Conservation (phyloP, 306 rosid genomes). For the Cucurbita moschata region DNA sequence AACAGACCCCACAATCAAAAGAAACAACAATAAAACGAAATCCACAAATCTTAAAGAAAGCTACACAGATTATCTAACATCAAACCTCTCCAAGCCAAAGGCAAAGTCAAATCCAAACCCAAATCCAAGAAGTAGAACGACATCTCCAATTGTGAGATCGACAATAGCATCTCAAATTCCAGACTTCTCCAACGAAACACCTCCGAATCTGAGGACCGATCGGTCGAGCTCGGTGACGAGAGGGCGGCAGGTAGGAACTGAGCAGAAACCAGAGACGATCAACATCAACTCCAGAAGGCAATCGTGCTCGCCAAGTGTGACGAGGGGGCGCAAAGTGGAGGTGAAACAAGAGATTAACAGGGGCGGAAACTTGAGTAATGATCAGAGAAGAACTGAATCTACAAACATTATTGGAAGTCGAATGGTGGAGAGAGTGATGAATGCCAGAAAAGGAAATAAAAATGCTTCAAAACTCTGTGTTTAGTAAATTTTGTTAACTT, state of each 20-base stretch:
- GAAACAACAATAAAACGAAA: slow-evolving; percentile 6
- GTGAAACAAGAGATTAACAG: slow-evolving; percentile 5
- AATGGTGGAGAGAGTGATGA: slow-evolving; percentile 69
- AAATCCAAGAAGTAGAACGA: slow-evolving; percentile 26
- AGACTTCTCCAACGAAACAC: slow-evolving; percentile 35
- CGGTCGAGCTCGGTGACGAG: slow-evolving; percentile 36
- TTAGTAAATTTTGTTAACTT: too few species aligned
- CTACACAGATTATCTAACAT: slow-evolving; percentile 11
- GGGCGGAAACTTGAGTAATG: slow-evolving; percentile 12
- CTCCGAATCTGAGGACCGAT: slow-evolving; percentile 43
- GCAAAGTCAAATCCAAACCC: slow-evolving; percentile 3
- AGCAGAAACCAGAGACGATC: slow-evolving; percentile 12
- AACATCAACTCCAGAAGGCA: slow-evolving; percentile 15
- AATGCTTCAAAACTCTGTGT: not conserved
- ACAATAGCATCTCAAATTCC: slow-evolving; percentile 18
- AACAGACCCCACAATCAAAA: not conserved
- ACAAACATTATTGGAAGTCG: slow-evolving; percentile 50
- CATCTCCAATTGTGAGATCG: slow-evolving; percentile 39
- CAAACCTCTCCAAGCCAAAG: slow-evolving; percentile 18
- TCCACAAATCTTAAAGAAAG: slow-evolving; percentile 14
- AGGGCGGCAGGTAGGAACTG: slow-evolving; percentile 17
- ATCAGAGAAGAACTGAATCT: slow-evolving; percentile 11
- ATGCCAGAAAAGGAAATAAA: slow-evolving; percentile 41
- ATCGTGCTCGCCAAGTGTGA: slow-evolving; percentile 46
- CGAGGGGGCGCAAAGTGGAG: slow-evolving; percentile 28